Conservation (phyloP, 176 grass and related monocot genomes). For the Aegilops sharonensis region DNA sequence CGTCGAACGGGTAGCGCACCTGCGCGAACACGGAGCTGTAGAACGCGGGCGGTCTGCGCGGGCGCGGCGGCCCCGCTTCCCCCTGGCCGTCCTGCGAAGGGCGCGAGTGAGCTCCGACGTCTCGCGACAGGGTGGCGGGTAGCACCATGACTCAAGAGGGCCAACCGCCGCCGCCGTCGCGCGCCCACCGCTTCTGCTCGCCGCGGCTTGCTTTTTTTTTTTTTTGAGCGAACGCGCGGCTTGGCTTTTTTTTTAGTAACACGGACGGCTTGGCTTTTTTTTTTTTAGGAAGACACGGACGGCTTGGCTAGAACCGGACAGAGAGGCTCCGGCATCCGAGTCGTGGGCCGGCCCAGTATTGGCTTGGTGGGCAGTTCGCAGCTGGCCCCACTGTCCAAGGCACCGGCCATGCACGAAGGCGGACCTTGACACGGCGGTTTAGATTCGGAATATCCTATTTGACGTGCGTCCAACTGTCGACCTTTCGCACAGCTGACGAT, state of each 20-base stretch:
- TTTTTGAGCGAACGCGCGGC: too few relatives aligned
- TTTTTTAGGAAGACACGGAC: too few relatives aligned
- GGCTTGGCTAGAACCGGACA: background rate
- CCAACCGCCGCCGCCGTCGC: background rate
- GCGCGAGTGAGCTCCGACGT: background rate
- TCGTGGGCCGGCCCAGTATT: background rate
- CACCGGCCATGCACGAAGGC: background rate
- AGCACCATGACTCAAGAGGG: slow-evolving; percentile 18
- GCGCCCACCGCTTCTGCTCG: background rate
- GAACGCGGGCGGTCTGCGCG: background rate
- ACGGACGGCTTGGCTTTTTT: too few relatives aligned
- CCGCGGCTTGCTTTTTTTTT: background rate
- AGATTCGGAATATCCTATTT: too few relatives aligned
- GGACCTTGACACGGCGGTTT: background rate
- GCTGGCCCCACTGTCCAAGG: background rate
- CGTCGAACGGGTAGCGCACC: slow-evolving; percentile 41
- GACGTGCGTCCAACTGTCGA: too few relatives aligned
- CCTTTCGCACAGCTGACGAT: too few relatives aligned
- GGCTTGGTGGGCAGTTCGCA: background rate
- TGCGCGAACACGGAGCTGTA: slow-evolving; percentile 50
- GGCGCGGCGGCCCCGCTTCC: background rate
- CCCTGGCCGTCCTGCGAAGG: background rate
- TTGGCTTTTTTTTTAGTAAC: too few relatives aligned
- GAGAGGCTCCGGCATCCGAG: background rate
- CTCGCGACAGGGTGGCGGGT: background rate